Evolutionary conservation across 2,329 filamentous ascomycete genomes (phyloP), one percentile per base, ranked within the genome.

Genomic region (Xylaria multiplex): DNA sequence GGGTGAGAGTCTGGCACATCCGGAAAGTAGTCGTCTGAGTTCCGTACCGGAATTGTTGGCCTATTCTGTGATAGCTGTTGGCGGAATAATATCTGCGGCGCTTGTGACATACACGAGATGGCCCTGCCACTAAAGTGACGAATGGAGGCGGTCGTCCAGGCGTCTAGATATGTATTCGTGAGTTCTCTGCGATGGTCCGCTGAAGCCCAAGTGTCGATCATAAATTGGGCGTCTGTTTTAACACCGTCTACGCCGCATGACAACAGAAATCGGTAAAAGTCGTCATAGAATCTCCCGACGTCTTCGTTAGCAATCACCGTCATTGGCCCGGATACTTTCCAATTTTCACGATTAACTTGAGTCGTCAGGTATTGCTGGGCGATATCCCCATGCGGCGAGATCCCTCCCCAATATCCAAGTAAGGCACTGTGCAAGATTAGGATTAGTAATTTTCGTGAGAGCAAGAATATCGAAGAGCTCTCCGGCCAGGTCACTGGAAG

Each of bases 31-130:
- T 98, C 92, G 69, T 90, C 94, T 0, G 92, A 96, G 79, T 96
- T 98, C 53, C 96, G 91, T 19, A 93, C 86, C 0, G 94, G 82
- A 27, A 96, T 84, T 0, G 88, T 83, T 0, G 92, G 92, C 56
- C 89, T 88, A 75, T 91, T 92, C n/a, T 84, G 87, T 0, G 91
- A 91, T 27, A 97, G 82, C 72, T 96, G 92, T 0, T 90, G 91
- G 76, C 93, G 89, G 79, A 97, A 97, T 9, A 98, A 83, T 19
- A 95, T 90, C 64, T 94, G 91, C 0, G 96, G 96, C 2, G 90
- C 86, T 77, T 96, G 92, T 0, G 93, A 96, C 94, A 98, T 98
- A 88, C 96, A 98, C 2, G 92, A 95, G 57, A 97, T 96, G 5
- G 90, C 88, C 71, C 89, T 91, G 55, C 86, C 88, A 72, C 88